Base-by-base conservation (phyloP, 768 basidiomycete species). In the Pisolithus tinctorius region DNA sequence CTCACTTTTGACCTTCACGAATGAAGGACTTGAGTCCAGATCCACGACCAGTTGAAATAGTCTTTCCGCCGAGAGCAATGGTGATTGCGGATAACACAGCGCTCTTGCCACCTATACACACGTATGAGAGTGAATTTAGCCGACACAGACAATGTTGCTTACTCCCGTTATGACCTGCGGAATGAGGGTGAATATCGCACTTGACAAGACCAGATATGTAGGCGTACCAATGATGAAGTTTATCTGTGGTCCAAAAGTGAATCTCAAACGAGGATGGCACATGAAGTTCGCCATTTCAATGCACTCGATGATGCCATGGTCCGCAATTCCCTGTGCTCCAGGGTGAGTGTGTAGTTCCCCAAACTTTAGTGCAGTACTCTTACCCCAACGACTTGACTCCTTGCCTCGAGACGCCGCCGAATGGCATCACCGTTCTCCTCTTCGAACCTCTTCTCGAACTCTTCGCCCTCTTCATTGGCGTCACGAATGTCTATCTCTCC, bases 211-310 rank as follows among this genome's bases (percentile, higher is more conserved):
- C 20, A 50, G 45, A 20, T 20, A 20, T 14, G 5, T 2, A 60
- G 40, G 13, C 79, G 38, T 58, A 84, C 92, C 93, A 37, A 95
- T 95, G 58, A 99, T 89, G 63, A 98, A 98, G 70, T 98, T 99
- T 63, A 99, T 89, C 66, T 94, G 91, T 8, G 88, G 86, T 0
- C 93, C 92, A 56, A 98, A 92, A 2, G 79, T 77, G 68, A 96
- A 90, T 1, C 77, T 83, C 42, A 93, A 74, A 67, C 77, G 84
- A 64, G 83, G 78, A 70, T 98, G 94, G 67, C 93, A 96, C 93
- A 98, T 95, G 71, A 98, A 98, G 63, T 97, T 86, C 61, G 83
- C 77, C 80, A 92, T 82, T 62, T 93, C 86, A 40, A 96, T 79
- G 31, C 77, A 75, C 59, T 91, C 86, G 54, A 97, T 88, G 57